Percentiles rank a stretch among this genome's conserved stretches.
These are phyloP conservation scores for Candida glucosophila DNA, from an alignment of 1,139 yeast species.

Conservation along the genomic window DNA sequence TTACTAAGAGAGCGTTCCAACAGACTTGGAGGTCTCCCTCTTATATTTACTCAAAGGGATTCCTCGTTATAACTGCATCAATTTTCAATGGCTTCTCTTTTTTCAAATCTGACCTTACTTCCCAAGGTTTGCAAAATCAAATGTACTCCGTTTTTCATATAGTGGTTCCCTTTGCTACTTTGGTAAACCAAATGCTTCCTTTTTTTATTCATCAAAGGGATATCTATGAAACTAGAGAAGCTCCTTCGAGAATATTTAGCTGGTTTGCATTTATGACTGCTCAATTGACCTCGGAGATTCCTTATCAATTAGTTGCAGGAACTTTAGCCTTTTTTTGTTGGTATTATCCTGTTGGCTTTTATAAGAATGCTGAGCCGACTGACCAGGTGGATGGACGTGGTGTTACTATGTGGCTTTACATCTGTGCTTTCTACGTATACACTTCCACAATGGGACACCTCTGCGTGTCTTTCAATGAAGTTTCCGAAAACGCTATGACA, in stretches of 20 bases:
- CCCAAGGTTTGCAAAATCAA: constrained; percentile 55
- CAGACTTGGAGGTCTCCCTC: constrained; percentile 74
- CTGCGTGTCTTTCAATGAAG: constrained; percentile 51
- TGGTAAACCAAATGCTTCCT: constrained; percentile 70
- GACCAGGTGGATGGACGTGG: constrained; percentile 41
- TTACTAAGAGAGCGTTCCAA: constrained; percentile 46
- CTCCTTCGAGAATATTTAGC: constrained; percentile 54
- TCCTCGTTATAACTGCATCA: constrained; percentile 43
- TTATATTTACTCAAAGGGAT: constrained; percentile 59
- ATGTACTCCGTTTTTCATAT: constrained; percentile 68
- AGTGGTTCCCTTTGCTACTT: constrained; percentile 49
- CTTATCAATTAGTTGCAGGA: constrained; percentile 24
- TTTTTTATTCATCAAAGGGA: constrained; percentile 63
- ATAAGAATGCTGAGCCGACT: constrained; percentile 22
- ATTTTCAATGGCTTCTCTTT: constrained; percentile 71
- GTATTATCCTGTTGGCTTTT: constrained; percentile 35
- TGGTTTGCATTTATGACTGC: constrained; percentile 38
- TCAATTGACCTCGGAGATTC: constrained; percentile 29
- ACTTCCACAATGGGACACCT: constrained; percentile 59
- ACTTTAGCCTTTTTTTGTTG: constrained; percentile 29
- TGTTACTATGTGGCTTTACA: constrained; percentile 55
- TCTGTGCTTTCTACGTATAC: constrained; percentile 50
- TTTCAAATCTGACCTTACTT: constrained; percentile 54
- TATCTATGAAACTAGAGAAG: constrained; percentile 82
- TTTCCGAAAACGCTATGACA: constrained; percentile 69